Evolutionary conservation across 805 yeast genomes (phyloP).

Genomic region (Ogataea kodamae): DNA sequence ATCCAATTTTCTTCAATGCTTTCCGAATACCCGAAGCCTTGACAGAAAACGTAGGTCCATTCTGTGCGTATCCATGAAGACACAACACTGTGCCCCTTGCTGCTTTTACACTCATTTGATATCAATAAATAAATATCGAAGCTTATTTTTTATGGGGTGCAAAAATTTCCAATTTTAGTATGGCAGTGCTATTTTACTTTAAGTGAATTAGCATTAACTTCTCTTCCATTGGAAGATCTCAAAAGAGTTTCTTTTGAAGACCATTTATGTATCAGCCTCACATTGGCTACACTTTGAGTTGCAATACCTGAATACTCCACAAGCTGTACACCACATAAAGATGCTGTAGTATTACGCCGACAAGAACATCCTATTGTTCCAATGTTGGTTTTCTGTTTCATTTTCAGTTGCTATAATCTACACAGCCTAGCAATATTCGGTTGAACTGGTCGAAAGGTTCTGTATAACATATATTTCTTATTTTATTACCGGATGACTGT

Average conservation of each 20-base stretch:
- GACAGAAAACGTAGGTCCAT: constrained; percentile 76
- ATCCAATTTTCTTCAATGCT: constrained; percentile 56
- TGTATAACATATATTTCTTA: constrained; percentile 3
- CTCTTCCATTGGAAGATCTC: constrained; percentile 4
- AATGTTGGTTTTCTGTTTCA: constrained; percentile 11
- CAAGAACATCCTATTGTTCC: too few species aligned
- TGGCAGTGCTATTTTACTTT: constrained; percentile 1
- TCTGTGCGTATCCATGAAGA: constrained; percentile 88
- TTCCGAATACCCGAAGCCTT: constrained; percentile 89
- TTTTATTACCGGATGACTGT: constrained; percentile 11
- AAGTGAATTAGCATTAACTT: constrained; percentile 1
- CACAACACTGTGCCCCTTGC: constrained; percentile 60
- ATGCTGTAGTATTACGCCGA: too few species aligned
- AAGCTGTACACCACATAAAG: too few species aligned
- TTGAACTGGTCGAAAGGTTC: constrained; percentile 2
- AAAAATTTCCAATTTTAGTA: not conserved
- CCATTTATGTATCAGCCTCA: too few species aligned
- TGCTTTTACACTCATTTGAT: constrained; percentile 26
- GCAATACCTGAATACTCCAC: too few species aligned
- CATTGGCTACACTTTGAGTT: too few species aligned
- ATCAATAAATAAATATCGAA: not conserved
- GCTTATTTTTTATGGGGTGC: constrained; percentile 5
- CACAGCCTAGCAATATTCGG: constrained; percentile 8
- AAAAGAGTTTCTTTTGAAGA: too few species aligned
- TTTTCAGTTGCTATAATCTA: constrained; percentile 5